A percentile compares a stretch with the other conserved stretches of the same genome.
phyloP scores from a whole-genome alignment of 1,139 yeast genomes.

The Kodamaea anthophila region DNA sequence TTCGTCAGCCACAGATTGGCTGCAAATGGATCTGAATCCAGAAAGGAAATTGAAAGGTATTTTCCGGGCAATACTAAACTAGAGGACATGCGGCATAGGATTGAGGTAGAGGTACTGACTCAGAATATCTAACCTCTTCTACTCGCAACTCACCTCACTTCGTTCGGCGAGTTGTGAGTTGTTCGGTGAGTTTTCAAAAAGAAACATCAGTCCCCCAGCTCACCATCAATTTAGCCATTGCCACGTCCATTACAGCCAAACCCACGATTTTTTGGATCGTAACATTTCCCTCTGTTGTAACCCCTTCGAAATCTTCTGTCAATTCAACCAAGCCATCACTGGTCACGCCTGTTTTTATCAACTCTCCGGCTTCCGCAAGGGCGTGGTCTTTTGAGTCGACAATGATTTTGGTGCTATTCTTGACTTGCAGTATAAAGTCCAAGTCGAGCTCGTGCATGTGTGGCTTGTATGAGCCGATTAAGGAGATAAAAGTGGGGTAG shows the following conservation, averaged over 20 bases:
- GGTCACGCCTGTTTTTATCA: conserved; percentile 39
- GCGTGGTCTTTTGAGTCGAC: conserved; percentile 59
- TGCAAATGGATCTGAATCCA: too few species aligned
- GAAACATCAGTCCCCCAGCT: conserved; percentile 9
- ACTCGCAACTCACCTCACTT: too few species aligned
- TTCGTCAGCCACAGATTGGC: too few species aligned
- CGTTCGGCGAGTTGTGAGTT: too few species aligned
- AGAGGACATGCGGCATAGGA: too few species aligned
- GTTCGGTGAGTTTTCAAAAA: conserved; percentile 4
- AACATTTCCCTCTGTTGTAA: conserved; percentile 16
- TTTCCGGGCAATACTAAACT: too few species aligned
- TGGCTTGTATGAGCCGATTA: conserved; percentile 67
- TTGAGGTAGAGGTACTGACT: too few species aligned
- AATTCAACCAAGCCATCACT: conserved; percentile 31
- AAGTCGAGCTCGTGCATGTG: conserved; percentile 61
- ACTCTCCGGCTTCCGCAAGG: conserved; percentile 59
- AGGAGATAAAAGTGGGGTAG: conserved; percentile 41
- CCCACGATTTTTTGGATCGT: conserved; percentile 53
- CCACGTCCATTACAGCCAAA: conserved; percentile 54
- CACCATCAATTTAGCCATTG: conserved; percentile 32
- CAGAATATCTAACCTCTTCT: too few species aligned
- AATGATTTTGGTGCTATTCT: conserved; percentile 30
- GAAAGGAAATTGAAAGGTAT: too few species aligned
- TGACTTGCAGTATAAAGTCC: conserved; percentile 29
- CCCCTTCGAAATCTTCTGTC: conserved; percentile 6